Evolutionary conservation across 495 filamentous ascomycete genomes (phyloP).

Genomic region (Daldinia bambusicola): DNA sequence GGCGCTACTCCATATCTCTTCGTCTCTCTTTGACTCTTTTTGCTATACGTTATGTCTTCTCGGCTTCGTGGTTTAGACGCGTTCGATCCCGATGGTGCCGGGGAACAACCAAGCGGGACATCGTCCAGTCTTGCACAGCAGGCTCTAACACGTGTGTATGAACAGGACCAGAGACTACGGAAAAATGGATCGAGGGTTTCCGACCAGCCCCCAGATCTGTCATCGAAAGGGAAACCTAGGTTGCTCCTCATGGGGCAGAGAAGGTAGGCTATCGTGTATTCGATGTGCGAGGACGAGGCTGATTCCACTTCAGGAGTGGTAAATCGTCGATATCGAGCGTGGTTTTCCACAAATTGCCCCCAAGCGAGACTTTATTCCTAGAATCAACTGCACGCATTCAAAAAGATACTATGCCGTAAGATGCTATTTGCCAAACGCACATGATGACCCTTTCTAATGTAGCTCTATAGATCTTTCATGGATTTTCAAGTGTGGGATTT

Average conservation of each 20-base stretch:
- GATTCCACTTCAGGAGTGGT: slow-evolving; percentile 72
- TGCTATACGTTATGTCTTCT: slow-evolving; percentile 50
- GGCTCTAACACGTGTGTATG: slow-evolving; percentile 65
- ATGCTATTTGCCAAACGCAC: not conserved
- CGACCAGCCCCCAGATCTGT: slow-evolving; percentile 53
- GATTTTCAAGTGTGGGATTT: slow-evolving; percentile 99
- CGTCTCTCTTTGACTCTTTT: slow-evolving; percentile 5
- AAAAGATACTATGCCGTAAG: slow-evolving; percentile 89
- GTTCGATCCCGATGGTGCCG: slow-evolving; percentile 37
- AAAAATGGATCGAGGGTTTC: slow-evolving; percentile 54
- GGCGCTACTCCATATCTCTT: slow-evolving; percentile 30
- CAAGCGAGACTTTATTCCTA: slow-evolving; percentile 91
- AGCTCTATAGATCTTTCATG: slow-evolving; percentile 83
- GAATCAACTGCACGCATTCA: slow-evolving; percentile 93
- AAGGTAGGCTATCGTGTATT: slow-evolving; percentile 66
- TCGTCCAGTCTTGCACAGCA: slow-evolving; percentile 60
- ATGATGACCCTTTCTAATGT: slow-evolving; percentile 1
- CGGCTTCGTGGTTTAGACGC: slow-evolving; percentile 42
- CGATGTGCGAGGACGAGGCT: slow-evolving; percentile 20
- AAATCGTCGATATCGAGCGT: slow-evolving; percentile 98
- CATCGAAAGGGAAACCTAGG: slow-evolving; percentile 76
- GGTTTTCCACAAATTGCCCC: slow-evolving; percentile 96
- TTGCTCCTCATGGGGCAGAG: slow-evolving; percentile 95
- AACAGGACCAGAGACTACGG: slow-evolving; percentile 64
- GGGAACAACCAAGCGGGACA: slow-evolving; percentile 37